Conservation (phyloP, 768 basidiomycete species). For the Pulveroboletus sp. region DNA sequence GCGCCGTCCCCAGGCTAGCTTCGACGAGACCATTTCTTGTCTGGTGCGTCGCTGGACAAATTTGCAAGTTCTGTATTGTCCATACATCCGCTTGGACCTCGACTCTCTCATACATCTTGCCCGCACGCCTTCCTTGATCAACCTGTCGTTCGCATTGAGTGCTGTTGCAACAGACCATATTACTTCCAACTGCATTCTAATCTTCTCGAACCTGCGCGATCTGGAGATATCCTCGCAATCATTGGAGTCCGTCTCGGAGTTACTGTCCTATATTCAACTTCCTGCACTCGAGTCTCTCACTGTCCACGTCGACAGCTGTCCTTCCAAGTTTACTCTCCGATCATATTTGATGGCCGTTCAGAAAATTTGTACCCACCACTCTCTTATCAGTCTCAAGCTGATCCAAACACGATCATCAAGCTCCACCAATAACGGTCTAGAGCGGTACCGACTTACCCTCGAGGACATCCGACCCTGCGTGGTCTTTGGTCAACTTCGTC, state of each 20-base stretch:
- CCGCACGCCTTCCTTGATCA: conserved; percentile 8
- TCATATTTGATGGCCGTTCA: conserved; percentile 3
- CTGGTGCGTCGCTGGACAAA: conserved; percentile 15
- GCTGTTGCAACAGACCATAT: not conserved
- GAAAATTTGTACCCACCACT: conserved; percentile 5
- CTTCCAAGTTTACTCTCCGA: conserved; percentile 5
- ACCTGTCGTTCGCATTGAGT: conserved; percentile 9
- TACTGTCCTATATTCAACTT: conserved; percentile 1
- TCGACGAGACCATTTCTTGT: conserved; percentile 9
- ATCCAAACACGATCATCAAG: conserved; percentile 7
- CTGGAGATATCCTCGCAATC: conserved; percentile 10
- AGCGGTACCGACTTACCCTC: conserved; percentile 10
- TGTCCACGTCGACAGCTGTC: conserved; percentile 7
- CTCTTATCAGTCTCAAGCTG: conserved; percentile 5
- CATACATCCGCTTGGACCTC: conserved; percentile 7
- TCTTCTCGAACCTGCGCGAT: conserved; percentile 8
- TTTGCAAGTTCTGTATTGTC: conserved; percentile 14
- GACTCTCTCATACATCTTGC: conserved; percentile 15
- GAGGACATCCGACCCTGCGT: conserved; percentile 17
- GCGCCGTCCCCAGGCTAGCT: conserved; percentile 12
- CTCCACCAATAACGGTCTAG: not conserved
- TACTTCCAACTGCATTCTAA: not conserved
- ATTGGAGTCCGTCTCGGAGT: not conserved
- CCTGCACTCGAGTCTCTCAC: conserved; percentile 8
- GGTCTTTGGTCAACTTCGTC: conserved; percentile 9